Base-by-base conservation (phyloP, 129 eudicot species). In the Helichrysum umbraculigerum region DNA sequence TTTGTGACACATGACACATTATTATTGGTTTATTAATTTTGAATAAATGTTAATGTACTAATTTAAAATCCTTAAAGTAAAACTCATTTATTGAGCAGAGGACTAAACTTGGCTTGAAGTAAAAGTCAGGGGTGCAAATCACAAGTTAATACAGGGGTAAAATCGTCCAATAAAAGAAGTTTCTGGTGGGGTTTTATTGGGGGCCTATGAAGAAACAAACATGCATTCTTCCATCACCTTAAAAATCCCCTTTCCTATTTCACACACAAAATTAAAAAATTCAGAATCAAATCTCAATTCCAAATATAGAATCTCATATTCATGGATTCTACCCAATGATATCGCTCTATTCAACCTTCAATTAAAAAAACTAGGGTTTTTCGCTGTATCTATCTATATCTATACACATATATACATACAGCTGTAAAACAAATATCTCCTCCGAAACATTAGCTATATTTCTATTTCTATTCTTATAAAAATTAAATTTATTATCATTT, bases 371-470 rank as follows among this genome's bases (percentile, higher is more conserved):
- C 71, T 33, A 71, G 73, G 83, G 83, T 77, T 65, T 72, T 78
- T 30, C 60, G 71, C 66, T 51, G 39, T 78, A 47, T 47, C 5
- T 47, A 3, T 47, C 54, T 47, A 14, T 47, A 47, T 47, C n/a
- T 47, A 12, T 14, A 47, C 54, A 47, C 28, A 47, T 14, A 47
- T 41, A 47, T 47, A 52, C 22, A 62, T 71, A 71, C 82, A 78
- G 77, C 82, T 78, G 82, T 71, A 71, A 78, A 73, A 65, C 83
- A 79, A 79, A 79, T 79, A 63, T 56, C 70, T 47, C 3, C 54
- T 80, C 84, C 84, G 84, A 80, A 74, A 80, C 67, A 80, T 66
- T 74, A 65, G 79, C 75, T 57, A 57, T 17, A 56, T 73, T 79
- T 66, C 69, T 17, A 56, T 73, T 79, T 66, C 69, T 41, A 56